Evolutionary conservation across 1,284 basidiomycete genomes (phyloP), one percentile per base, ranked within the genome.

Genomic region (Ustanciosporium gigantosporum): DNA sequence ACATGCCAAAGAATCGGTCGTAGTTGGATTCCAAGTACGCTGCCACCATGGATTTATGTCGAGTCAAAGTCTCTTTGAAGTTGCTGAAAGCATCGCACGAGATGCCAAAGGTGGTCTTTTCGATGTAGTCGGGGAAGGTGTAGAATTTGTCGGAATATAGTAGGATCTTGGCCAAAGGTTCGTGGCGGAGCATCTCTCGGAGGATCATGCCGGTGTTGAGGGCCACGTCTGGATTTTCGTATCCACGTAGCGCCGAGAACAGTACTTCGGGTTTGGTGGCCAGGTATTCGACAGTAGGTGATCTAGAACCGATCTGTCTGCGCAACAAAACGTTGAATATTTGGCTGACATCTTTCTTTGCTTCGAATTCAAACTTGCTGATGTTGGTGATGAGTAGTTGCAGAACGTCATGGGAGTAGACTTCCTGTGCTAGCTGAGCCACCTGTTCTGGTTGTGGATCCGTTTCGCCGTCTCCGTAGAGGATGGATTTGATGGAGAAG

Each of bases 131-230:
- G 8, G 93, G 91, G 80, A 94, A 99, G 53, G 86, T 88, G 82
- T 97, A 98, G 80, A 99, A 97, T 22, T 27, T 34, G 25, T 97
- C 91, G 8, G 91, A 93, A 77, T 95, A 86, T 24, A 99, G 83
- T 41, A 99, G 78, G 42, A 92, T 87, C 82, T 93, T 91, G 44
- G 89, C 88, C 21, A 99, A 81, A 38, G 87, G 84, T 79, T 98
- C 95, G 77, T 96, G 90, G 57, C 89, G 84, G 55, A 99, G 81
- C 90, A 98, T 97, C 81, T 98, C 95, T 68, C 91, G 88, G 40
- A 99, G 81, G 50, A 98, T 90, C 90, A 97, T 94, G 7, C 95
- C 95, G 0, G 95, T 97, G 76, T 98, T 98, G 50, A 99, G 83
- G 5, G 93, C 92, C 37, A 97, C 84, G 56, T 98, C 94, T 68